Percentiles rank a stretch among this genome's conserved stretches.
Evolutionary conservation across 192 early-diverging fungal species (phyloP).

Genomic region (Coemansia sp.): DNA sequence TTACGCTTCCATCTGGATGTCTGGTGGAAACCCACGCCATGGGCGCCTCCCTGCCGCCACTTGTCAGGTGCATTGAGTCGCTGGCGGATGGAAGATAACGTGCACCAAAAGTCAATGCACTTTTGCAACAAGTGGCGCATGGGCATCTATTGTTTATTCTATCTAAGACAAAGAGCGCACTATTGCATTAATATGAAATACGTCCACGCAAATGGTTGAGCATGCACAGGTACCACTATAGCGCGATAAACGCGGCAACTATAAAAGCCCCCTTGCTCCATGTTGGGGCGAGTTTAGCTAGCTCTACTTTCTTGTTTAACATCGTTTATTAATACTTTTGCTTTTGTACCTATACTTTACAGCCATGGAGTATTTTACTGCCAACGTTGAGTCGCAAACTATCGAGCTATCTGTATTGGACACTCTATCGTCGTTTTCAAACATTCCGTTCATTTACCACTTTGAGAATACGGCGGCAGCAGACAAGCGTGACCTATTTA

Average conservation of each 20-base stretch:
- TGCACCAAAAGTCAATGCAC: background rate
- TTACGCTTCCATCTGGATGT: background rate
- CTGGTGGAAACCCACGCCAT: background rate
- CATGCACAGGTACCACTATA: background rate
- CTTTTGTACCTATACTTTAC: background rate
- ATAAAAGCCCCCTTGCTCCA: background rate
- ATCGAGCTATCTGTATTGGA: constrained; percentile 20
- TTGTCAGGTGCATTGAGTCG: background rate
- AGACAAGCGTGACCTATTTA: constrained; percentile 16
- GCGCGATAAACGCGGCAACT: background rate
- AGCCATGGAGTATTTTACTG: background rate
- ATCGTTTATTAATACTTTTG: background rate
- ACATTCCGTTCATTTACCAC: constrained; percentile 20
- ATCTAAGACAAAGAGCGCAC: background rate
- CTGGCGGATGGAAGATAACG: background rate
- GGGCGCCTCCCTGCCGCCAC: background rate
- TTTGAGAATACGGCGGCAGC: constrained; percentile 16
- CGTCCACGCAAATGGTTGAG: no score
- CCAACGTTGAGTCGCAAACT: constrained; percentile 10
- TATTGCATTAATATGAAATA: no score
- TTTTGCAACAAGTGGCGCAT: background rate
- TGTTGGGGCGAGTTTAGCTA: background rate
- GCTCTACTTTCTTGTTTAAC: background rate
- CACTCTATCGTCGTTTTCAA: constrained; percentile 15
- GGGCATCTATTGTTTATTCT: background rate